Evolutionary conservation across 2,329 filamentous ascomycete species (phyloP), one percentile per base, ranked within the genome.

Genomic region (Myriosclerotinia curreyana): DNA sequence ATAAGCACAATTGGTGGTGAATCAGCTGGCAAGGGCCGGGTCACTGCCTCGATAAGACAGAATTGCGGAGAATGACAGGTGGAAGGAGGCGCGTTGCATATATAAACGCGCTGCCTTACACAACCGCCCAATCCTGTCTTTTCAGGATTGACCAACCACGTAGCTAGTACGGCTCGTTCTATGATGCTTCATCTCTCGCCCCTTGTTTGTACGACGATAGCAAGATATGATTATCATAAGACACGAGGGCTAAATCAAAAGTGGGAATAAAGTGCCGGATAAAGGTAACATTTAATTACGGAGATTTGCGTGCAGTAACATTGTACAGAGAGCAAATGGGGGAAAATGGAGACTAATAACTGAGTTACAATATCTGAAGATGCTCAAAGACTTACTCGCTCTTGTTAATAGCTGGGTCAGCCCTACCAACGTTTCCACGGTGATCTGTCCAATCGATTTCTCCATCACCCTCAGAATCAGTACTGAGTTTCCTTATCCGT

Each of bases 401-500:
- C 56, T 69, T 67, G 51, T 31, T 58, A 11, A 36, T 64, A 60
- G 69, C 66, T 67, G 65, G 67, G 48, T 67, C 69, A 66, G 68
- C 66, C 62, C 65, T 66, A 62, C 59, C 68, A 66, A 60, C 63
- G 60, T 66, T 65, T 50, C 55, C 65, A 60, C 62, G 64, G 49
- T 58, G 60, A 38, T 64, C 69, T 40, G 55, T 55, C 69, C 69
- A 72, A 62, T 72, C 70, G 44, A 66, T 66, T 20, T 55, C 55
- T 34, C 62, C 67, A 9, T 64, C 65, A 15, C 72, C 71, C 63
- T 73, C 72, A 14, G 71, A 73, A 62, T 73, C 72, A 36, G 72
- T 73, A 67, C 72, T 74, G 52, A 74, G 66, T 55, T 66, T 69
- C 51, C 71, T 62, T 34, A 66, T 25, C 50, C 68, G 70, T 65